Evolutionary conservation across 371 early-diverging fungal genomes (phyloP), one percentile per base, ranked within the genome.

Genomic region (Saksenaea oblongispora): DNA sequence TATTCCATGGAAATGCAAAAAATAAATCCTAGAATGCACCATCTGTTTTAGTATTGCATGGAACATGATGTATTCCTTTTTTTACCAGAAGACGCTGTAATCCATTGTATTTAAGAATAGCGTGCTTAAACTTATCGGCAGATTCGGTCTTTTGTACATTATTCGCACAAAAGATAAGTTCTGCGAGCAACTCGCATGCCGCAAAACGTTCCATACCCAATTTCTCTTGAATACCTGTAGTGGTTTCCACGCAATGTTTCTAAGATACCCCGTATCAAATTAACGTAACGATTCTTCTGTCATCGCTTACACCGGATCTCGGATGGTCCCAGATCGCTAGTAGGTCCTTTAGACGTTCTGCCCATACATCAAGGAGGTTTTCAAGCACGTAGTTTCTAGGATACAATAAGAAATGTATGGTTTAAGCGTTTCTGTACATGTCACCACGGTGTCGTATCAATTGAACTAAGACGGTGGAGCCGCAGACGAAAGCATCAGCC

Each of bases 1-100:
- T 70, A 41, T 64, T 65, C 41, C 24, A 62, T 28, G 70, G 66
- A 42, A 65, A 66, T 26, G 63, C 70, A 57, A 70, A 70, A 51
- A 70, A 70, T 11, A 66, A 18, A 17, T 70, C 66, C 70, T 70
- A 28, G 7, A 42, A 56, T 15, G 7, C 47, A 11, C 57, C 9
- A 11, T 42, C n/a, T 35, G 22, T 31, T 31, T 24, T 31, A 31
- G 31, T 7, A 31, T 31, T 2, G 31, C 31, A 31, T 31, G 31
- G 7, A 31, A 31, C 7, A 7, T n/a, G n/a, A n/a, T n/a, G 31
- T 31, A 31, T 7, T 7, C 35, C 15, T 27, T 22, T 24, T 14
- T 54, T 54, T 68, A 68, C 68, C 57, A 68, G 18, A 60, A 62
- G 59, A 34, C 61, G 64, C 13, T 55, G 35, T 13, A 65, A 24